A percentile compares a stretch with the other conserved stretches of the same genome.
Conservation (phyloP, 1,139 yeast genomes). For the Candida neerlandica region DNA sequence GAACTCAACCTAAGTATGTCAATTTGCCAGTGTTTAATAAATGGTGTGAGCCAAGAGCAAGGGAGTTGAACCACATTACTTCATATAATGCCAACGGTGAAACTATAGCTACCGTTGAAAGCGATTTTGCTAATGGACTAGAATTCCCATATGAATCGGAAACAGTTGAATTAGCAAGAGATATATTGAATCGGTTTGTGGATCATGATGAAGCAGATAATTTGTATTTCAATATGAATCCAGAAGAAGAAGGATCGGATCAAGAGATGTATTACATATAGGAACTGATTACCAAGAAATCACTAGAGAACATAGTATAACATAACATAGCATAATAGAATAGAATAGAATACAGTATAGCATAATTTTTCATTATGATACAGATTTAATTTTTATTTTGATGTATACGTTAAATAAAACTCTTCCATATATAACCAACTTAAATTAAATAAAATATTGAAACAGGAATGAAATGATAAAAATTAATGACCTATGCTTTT, state of each 20-base stretch:
- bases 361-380: slow-evolving; percentile 14
- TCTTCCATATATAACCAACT: slow-evolving; percentile 5
- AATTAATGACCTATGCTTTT: slow-evolving; percentile 4
- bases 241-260: slow-evolving; percentile 25
- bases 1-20: slow-evolving; percentile 23
- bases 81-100: slow-evolving; percentile 14
- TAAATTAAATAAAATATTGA: slow-evolving; percentile 4
- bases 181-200: slow-evolving; percentile 65
- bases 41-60: slow-evolving; percentile 44
- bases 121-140: slow-evolving; percentile 55
- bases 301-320: neutral
- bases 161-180: slow-evolving; percentile 70
- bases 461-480: neutral
- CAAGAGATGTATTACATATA: slow-evolving; percentile 27
- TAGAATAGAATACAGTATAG: neutral
- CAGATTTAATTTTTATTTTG: slow-evolving; percentile 14
- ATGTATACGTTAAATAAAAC: slow-evolving; percentile 17
- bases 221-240: slow-evolving; percentile 65
- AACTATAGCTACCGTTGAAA: slow-evolving; percentile 35
- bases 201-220: slow-evolving; percentile 83
- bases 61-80: slow-evolving; percentile 39
- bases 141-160: slow-evolving; percentile 66
- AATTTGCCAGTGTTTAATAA: slow-evolving; percentile 39
- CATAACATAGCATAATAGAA: too few relatives aligned
- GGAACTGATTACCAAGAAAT: neutral